phyloP scores from a whole-genome alignment of 2,329 filamentous ascomycete genomes.

The Calonectria pteridis region DNA sequence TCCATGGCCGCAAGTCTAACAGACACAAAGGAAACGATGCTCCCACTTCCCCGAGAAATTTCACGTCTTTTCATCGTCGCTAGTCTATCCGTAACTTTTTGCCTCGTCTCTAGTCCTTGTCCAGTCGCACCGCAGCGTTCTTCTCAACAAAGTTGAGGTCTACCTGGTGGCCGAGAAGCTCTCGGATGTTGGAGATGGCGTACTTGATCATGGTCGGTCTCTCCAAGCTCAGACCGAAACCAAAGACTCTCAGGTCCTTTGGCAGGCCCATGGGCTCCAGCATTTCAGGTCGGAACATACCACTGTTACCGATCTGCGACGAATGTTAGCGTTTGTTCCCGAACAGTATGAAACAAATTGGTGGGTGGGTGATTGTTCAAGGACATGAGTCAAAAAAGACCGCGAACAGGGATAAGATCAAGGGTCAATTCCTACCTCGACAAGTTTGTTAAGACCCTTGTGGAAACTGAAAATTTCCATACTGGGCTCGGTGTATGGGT shows the following conservation, averaged over 20 bases:
- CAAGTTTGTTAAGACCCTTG: conserved; percentile 87
- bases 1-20: neutral
- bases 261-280: conserved; percentile 93
- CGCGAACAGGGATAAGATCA: neutral
- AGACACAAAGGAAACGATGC: neutral
- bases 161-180: conserved; percentile 94
- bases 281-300: conserved; percentile 99
- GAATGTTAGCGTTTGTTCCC: neutral
- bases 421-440: conserved; percentile 66
- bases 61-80: neutral
- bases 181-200: conserved; percentile 88
- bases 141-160: conserved; percentile 92
- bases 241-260: conserved; percentile 92
- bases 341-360: neutral
- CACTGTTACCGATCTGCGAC: conserved; percentile 85
- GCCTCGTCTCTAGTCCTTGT: conserved; percentile 73
- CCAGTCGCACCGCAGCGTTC: conserved; percentile 90
- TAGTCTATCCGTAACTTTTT: neutral
- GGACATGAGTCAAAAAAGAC: neutral
- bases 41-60: neutral
- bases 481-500: conserved; percentile 93
- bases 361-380: neutral
- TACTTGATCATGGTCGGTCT: conserved; percentile 99
- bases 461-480: conserved; percentile 99
- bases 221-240: conserved; percentile 92